Conservation (phyloP, 2,329 filamentous ascomycete species). For the Trichoderma sp. region DNA sequence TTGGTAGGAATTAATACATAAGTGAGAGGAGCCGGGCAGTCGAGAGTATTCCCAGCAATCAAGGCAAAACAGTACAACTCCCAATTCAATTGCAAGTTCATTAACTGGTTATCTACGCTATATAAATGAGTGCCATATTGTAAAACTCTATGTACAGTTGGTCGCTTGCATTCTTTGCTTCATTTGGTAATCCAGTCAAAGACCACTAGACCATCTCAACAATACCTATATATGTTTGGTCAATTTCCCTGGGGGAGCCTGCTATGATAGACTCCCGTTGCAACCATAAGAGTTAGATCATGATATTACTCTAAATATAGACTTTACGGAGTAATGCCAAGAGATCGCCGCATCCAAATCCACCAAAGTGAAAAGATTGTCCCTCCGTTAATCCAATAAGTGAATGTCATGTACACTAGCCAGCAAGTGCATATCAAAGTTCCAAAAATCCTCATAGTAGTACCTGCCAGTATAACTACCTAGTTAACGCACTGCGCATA, state of each 20-base stretch:
- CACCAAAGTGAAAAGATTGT: neutral
- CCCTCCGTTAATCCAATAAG: neutral
- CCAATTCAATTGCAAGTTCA: neutral
- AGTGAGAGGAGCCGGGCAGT: too few relatives aligned
- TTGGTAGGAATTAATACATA: neutral
- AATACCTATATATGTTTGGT: neutral
- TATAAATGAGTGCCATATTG: neutral
- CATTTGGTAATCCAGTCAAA: neutral
- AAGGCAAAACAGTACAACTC: neutral
- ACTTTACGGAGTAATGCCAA: neutral
- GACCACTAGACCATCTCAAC: neutral
- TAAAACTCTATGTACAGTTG: neutral
- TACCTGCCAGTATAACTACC: neutral
- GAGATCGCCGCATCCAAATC: neutral
- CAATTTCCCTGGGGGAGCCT: neutral
- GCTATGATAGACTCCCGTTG: neutral
- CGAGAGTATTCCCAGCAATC: neutral
- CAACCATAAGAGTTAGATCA: neutral
- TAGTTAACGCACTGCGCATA: slow-evolving; percentile 16
- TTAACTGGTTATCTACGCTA: neutral
- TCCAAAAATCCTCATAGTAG: neutral
- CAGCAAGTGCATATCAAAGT: neutral
- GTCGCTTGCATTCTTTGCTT: neutral
- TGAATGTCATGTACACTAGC: neutral
- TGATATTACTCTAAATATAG: neutral